Evolutionary conservation across 306 rosid species (phyloP).

Genomic region (Herpetospermum pedunculosum): DNA sequence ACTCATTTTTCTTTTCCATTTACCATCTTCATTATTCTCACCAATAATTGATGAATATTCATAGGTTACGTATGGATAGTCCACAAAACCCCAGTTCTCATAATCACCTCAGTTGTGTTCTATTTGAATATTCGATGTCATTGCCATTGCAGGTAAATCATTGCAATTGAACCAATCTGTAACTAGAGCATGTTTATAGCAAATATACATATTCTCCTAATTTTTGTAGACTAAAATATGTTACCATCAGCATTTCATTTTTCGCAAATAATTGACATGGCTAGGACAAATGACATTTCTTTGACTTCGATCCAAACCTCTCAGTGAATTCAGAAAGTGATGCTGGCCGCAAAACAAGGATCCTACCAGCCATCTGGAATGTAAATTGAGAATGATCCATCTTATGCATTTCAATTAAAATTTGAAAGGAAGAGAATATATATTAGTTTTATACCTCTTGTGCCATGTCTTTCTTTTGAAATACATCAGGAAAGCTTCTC

Average conservation of each 20-base stretch:
- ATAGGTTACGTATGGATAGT: not conserved
- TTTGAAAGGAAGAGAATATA: not conserved
- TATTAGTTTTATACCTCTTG: slow-evolving; percentile 47
- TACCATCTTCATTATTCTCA: not conserved
- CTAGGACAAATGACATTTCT: not conserved
- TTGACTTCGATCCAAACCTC: slow-evolving; percentile 31
- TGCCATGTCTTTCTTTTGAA: slow-evolving; percentile 67
- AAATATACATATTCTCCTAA: not conserved
- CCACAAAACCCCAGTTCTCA: not conserved
- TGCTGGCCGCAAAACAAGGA: slow-evolving; percentile 60
- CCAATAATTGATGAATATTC: not conserved
- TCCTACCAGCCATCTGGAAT: slow-evolving; percentile 83
- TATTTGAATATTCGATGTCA: not conserved
- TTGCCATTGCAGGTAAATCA: not conserved
- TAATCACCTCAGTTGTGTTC: not conserved
- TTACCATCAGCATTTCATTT: not conserved
- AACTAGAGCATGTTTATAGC: not conserved
- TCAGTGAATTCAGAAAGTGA: slow-evolving; percentile 76
- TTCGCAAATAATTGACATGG: not conserved
- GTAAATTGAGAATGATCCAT: slow-evolving; percentile 8
- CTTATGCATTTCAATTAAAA: not conserved
- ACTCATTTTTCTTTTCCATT: not conserved
- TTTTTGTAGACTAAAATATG: not conserved
- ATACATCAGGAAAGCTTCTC: slow-evolving; percentile 74
- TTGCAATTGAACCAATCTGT: not conserved